A percentile compares a stretch with the other conserved stretches of the same genome.
Conservation (phyloP, 768 basidiomycete species). For the Lactarius hatsudake region DNA sequence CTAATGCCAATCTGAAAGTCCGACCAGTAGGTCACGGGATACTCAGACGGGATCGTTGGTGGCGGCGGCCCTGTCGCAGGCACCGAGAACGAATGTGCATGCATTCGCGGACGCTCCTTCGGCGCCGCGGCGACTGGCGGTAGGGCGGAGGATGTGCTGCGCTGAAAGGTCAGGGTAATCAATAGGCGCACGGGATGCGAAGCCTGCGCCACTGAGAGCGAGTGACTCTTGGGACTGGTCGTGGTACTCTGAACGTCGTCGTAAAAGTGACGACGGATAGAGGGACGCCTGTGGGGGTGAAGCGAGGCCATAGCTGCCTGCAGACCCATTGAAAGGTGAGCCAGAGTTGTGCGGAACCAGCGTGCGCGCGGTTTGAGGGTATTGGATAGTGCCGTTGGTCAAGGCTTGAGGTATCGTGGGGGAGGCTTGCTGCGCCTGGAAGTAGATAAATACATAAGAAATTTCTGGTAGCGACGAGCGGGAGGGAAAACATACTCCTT, state of each 20-base stretch:
- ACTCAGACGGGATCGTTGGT: conserved; percentile 70
- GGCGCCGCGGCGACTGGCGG: conserved; percentile 77
- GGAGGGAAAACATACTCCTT: conserved; percentile 28
- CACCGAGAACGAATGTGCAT: conserved; percentile 38
- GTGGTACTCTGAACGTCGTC: conserved; percentile 72
- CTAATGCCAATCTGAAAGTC: conserved; percentile 76
- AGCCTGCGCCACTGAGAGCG: conserved; percentile 34
- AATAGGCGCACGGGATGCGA: conserved; percentile 52
- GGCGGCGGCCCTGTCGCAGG: conserved; percentile 47
- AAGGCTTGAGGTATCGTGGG: conserved; percentile 39
- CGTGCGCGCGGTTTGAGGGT: conserved; percentile 47
- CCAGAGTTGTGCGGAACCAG: conserved; percentile 39
- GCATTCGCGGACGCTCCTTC: conserved; percentile 65
- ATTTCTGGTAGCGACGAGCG: not conserved
- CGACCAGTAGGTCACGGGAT: conserved; percentile 81
- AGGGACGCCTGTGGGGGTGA: conserved; percentile 85
- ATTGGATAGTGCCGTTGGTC: conserved; percentile 48
- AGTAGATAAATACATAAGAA: conserved; percentile 10
- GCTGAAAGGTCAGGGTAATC: conserved; percentile 77
- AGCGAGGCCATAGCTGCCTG: conserved; percentile 39
- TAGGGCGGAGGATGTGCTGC: conserved; percentile 63
- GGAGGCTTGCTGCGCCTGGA: conserved; percentile 32
- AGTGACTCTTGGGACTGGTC: conserved; percentile 73
- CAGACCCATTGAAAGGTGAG: conserved; percentile 43
- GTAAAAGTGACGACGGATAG: conserved; percentile 70